A percentile compares a stretch with the other conserved stretches of the same genome.
These are phyloP conservation scores for Cystofilobasidium bisporidii DNA, from an alignment of 768 basidiomycete genomes.

Conservation along the genomic window DNA sequence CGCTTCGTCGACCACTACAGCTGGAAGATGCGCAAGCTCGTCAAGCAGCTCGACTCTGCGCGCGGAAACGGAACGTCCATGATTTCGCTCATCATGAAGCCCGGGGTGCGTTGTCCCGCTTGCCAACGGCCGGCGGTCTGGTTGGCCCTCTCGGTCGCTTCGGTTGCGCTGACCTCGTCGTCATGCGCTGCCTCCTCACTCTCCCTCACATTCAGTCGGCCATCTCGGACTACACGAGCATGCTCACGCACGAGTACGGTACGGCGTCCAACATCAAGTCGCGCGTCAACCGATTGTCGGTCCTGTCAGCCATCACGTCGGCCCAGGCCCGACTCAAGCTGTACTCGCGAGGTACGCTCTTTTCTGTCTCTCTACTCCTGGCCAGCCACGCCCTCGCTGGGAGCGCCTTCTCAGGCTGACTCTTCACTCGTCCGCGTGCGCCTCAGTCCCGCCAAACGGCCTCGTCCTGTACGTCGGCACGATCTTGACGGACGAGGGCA, in stretches of 20 bases:
- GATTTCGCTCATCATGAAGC: slow-evolving; percentile 96
- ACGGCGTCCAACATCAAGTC: slow-evolving; percentile 99
- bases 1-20: too few species aligned
- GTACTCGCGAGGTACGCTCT: slow-evolving; percentile 56
- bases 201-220: slow-evolving; percentile 45
- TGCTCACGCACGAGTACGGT: slow-evolving; percentile 97
- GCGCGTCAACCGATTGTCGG: slow-evolving; percentile 92
- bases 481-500: slow-evolving; percentile 94
- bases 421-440: slow-evolving; percentile 9
- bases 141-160: slow-evolving; percentile 32
- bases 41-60: slow-evolving; percentile 91
- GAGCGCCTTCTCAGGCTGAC: too few species aligned
- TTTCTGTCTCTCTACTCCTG: neutral
- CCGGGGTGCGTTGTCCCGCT: slow-evolving; percentile 52
- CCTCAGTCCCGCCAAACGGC: slow-evolving; percentile 77
- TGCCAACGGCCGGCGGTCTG: neutral
- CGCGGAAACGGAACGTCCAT: slow-evolving; percentile 96
- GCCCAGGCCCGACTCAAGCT: slow-evolving; percentile 96
- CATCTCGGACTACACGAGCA: slow-evolving; percentile 83
- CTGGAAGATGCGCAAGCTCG: slow-evolving; percentile 94
- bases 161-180: neutral
- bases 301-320: slow-evolving; percentile 93
- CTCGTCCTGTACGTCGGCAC: slow-evolving; percentile 97
- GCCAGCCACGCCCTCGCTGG: too few species aligned
- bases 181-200: neutral